Percentiles rank a stretch among this genome's conserved stretches.
phyloP scores from a whole-genome alignment of 2,329 filamentous ascomycete species.

The Fusarium xyrophilum region DNA sequence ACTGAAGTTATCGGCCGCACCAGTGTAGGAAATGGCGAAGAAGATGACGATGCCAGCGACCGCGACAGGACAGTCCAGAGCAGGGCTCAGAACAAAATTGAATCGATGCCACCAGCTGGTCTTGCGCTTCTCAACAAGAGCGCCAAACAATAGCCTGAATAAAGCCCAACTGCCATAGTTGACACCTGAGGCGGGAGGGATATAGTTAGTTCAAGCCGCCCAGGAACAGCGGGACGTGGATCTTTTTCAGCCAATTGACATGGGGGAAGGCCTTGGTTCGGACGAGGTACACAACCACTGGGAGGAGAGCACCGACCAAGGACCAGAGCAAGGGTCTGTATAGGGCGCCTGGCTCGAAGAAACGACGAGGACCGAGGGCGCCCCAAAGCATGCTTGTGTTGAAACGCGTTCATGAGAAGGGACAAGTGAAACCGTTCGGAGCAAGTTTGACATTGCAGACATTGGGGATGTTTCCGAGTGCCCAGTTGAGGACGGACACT shows the following conservation, averaged over 20 bases:
- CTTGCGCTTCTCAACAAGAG: constrained; percentile 37
- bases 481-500: constrained; percentile 49
- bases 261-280: constrained; percentile 34
- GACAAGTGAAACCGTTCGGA: constrained; percentile 54
- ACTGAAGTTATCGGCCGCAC: constrained; percentile 35
- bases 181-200: constrained; percentile 44
- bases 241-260: constrained; percentile 37
- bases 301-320: constrained; percentile 57
- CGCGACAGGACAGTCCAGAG: constrained; percentile 44
- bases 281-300: constrained; percentile 54
- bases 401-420: constrained; percentile 52
- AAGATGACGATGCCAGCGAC: constrained; percentile 46
- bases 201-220: constrained; percentile 46
- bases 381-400: constrained; percentile 64
- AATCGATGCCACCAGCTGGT: constrained; percentile 44
- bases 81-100: constrained; percentile 45
- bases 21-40: constrained; percentile 45
- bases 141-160: constrained; percentile 42
- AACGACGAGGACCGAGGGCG: constrained; percentile 61
- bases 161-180: constrained; percentile 46
- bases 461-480: constrained; percentile 54
- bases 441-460: constrained; percentile 55
- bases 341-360: constrained; percentile 59
- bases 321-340: constrained; percentile 60
- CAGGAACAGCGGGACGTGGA: constrained; percentile 44